Evolutionary conservation across 768 basidiomycete species (phyloP), one percentile per base, ranked within the genome.

Genomic region (Cyathus striatus): DNA sequence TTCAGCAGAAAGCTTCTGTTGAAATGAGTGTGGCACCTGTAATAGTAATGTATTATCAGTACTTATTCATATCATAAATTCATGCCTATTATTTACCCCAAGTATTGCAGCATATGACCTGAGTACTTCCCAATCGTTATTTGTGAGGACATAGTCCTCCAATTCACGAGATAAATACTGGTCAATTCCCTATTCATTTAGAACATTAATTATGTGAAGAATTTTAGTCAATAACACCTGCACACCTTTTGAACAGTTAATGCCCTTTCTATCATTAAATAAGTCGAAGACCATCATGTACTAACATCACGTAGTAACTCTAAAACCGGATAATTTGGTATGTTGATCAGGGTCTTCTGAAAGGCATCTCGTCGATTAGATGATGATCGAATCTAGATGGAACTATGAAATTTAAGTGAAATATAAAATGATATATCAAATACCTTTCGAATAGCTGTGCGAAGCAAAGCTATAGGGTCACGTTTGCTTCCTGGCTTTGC

Each of bases 201-300:
- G n/a, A n/a, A n/a, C n/a, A n/a, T n/a, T n/a, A n/a, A n/a, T n/a
- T n/a, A n/a, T n/a, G n/a, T n/a, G n/a, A n/a, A n/a, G n/a, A n/a
- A n/a, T n/a, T n/a, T n/a, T n/a, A n/a, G n/a, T n/a, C n/a, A n/a
- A n/a, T n/a, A n/a, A n/a, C n/a, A n/a, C n/a, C n/a, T n/a, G n/a
- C 25, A 32, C 10, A 46, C 46, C n/a, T 30, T 38, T 22, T 45
- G 5, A 10, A 38, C 32, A 33, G 17, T 14, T 23, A 18, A 14
- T 41, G 20, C 35, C 6, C 17, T 9, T 18, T 36, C 35, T 36
- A 36, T 36, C 35, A 36, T 36, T 12, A 36, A 18, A 36, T 10
- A 18, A 13, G 36, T 23, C 22, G 22, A 4, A 18, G 18, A 21
- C 13, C 43, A 26, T 27, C 34, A 34, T 23, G 24, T 57, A 55